phyloP scores from a whole-genome alignment of 1,139 yeast genomes.

The Debaryomycetaceae sp. region DNA sequence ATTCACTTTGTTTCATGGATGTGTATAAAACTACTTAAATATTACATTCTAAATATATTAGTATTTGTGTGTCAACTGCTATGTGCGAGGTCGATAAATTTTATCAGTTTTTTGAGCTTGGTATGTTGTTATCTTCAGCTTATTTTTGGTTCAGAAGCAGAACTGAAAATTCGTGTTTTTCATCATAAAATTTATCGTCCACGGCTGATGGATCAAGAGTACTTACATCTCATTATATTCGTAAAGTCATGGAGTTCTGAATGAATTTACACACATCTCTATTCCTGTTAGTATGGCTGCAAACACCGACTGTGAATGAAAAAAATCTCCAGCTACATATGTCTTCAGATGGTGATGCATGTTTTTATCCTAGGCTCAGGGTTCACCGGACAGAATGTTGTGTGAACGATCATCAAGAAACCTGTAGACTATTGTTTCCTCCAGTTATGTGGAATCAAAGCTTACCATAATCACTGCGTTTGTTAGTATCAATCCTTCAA shows the following conservation, averaged over 20 bases:
- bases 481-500: not conserved
- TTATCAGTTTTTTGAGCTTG: slow-evolving; percentile 16
- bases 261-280: not conserved
- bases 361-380: slow-evolving; percentile 64
- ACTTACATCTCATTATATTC: not conserved
- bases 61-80: not conserved
- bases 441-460: not conserved
- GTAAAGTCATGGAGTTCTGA: not conserved
- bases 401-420: slow-evolving; percentile 39
- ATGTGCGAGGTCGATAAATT: not conserved
- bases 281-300: not conserved
- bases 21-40: not conserved
- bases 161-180: slow-evolving; percentile 62
- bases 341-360: slow-evolving; percentile 90
- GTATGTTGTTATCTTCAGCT: slow-evolving; percentile 62
- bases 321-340: not conserved
- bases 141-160: slow-evolving; percentile 79
- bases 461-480: not conserved
- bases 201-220: not conserved
- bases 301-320: not conserved
- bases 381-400: slow-evolving; percentile 57
- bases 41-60: not conserved
- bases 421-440: not conserved
- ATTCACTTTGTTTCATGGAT: not conserved
- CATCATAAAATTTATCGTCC: slow-evolving; percentile 42